Percentiles rank a stretch among this genome's conserved stretches.
Conservation (phyloP, 169 alveolate genomes). For the Eimeria sp. region DNA sequence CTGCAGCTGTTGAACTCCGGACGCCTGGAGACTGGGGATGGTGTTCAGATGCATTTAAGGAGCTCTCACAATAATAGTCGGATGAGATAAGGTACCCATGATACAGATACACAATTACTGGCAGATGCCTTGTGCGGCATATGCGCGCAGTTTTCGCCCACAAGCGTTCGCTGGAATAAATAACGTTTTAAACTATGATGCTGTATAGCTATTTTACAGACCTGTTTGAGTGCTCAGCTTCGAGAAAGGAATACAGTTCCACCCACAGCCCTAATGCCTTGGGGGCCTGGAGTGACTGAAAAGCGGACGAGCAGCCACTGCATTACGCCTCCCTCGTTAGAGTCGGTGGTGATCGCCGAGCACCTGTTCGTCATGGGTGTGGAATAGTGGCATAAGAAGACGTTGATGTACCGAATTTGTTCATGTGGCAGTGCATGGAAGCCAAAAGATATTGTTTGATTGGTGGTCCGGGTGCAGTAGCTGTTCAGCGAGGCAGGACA, state of each 20-base stretch:
- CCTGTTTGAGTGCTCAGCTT: not conserved
- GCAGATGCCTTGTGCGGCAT: not conserved
- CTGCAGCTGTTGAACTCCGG: too few species aligned
- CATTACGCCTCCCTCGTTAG: not conserved
- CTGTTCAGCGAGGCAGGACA: not conserved
- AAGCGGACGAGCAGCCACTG: conserved; percentile 28
- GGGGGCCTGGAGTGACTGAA: conserved; percentile 8
- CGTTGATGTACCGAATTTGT: not conserved
- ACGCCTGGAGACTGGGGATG: too few species aligned
- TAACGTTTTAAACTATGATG: not conserved
- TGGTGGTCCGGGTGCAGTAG: not conserved
- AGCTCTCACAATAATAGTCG: too few species aligned
- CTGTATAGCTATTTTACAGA: not conserved
- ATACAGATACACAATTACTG: not conserved
- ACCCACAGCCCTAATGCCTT: not conserved
- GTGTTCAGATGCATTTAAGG: too few species aligned
- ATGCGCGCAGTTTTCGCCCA: not conserved
- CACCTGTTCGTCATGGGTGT: not conserved
- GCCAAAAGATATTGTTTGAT: not conserved
- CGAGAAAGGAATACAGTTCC: not conserved
- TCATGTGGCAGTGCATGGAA: not conserved
- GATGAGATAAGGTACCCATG: too few species aligned
- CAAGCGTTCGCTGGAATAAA: not conserved
- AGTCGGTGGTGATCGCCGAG: not conserved
- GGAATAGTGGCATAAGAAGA: not conserved